Evolutionary conservation across 495 filamentous ascomycete species (phyloP).

Genomic region (Penicillium canescens): DNA sequence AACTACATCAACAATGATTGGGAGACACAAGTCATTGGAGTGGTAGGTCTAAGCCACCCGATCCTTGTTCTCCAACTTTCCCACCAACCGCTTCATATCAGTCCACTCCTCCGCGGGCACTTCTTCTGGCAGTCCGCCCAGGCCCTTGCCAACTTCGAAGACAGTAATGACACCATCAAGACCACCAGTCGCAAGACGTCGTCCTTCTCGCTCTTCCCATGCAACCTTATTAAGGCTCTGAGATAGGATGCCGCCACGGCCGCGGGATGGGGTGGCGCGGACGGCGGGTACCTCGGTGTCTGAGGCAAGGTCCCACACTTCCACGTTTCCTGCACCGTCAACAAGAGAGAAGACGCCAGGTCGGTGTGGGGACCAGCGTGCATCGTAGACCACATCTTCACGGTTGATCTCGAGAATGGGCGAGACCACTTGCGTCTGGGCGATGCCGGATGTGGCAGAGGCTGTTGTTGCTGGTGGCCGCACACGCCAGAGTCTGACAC

Average conservation of each 20-base stretch:
- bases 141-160: constrained; percentile 87
- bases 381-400: constrained; percentile 96
- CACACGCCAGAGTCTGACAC: constrained; percentile 93
- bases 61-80: constrained; percentile 59
- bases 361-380: constrained; percentile 86
- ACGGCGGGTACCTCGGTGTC: constrained; percentile 90
- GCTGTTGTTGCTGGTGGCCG: constrained; percentile 61
- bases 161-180: constrained; percentile 87
- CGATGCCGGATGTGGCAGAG: constrained; percentile 39
- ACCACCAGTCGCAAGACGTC: constrained; percentile 81
- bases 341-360: constrained; percentile 93
- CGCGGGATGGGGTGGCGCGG: constrained; percentile 67
- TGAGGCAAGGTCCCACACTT: constrained; percentile 91
- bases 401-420: constrained; percentile 87
- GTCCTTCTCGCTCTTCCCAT: constrained; percentile 90
- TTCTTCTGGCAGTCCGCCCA: constrained; percentile 72
- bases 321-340: constrained; percentile 88
- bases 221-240: constrained; percentile 88
- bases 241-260: constrained; percentile 53
- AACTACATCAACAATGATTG: constrained; percentile 6
- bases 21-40: constrained; percentile 1
- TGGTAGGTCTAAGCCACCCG: constrained; percentile 26
- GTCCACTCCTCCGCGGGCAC: constrained; percentile 87
- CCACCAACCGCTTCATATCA: constrained; percentile 81
- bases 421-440: constrained; percentile 46